A percentile compares a stretch with the other conserved stretches of the same genome.
These are phyloP conservation scores for Blumeria hordei DNA, from an alignment of 2,329 filamentous ascomycete species.

Conservation along the genomic window DNA sequence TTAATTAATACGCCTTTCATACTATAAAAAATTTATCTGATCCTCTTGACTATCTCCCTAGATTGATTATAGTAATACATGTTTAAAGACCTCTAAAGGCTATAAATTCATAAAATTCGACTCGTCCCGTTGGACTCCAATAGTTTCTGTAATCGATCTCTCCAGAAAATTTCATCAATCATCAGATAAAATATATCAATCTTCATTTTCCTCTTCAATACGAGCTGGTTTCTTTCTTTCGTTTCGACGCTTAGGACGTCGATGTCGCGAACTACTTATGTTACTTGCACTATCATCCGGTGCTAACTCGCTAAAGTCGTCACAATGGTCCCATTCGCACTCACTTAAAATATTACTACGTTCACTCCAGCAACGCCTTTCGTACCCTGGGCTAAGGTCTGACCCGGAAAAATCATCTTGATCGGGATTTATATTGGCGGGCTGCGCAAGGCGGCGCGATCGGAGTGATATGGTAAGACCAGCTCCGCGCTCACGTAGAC, in stretches of 20 bases:
- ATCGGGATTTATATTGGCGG: constrained; percentile 4
- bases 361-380: constrained; percentile 12
- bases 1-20: too few relatives aligned
- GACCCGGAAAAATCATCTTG: constrained; percentile 20
- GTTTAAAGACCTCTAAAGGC: too few relatives aligned
- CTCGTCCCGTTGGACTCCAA: too few relatives aligned
- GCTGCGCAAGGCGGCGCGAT: constrained; percentile 8
- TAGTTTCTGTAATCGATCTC: too few relatives aligned
- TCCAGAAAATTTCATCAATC: neutral
- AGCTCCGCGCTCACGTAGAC: constrained; percentile 59
- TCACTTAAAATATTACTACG: constrained; percentile 23
- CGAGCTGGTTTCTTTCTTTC: constrained; percentile 48
- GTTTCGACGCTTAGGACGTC: constrained; percentile 40
- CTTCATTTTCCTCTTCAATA: constrained; percentile 41
- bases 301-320: constrained; percentile 37
- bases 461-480: constrained; percentile 28
- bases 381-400: constrained; percentile 14
- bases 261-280: constrained; percentile 45
- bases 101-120: too few relatives aligned
- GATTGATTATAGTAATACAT: too few relatives aligned
- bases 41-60: too few relatives aligned
- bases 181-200: constrained; percentile 4
- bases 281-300: constrained; percentile 67
- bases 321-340: constrained; percentile 15
- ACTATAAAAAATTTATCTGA: too few relatives aligned